Percentiles rank a stretch among this genome's conserved stretches.
These are phyloP conservation scores for Zygoascus flipseniorum DNA, from an alignment of 805 yeast genomes.

Conservation along the genomic window DNA sequence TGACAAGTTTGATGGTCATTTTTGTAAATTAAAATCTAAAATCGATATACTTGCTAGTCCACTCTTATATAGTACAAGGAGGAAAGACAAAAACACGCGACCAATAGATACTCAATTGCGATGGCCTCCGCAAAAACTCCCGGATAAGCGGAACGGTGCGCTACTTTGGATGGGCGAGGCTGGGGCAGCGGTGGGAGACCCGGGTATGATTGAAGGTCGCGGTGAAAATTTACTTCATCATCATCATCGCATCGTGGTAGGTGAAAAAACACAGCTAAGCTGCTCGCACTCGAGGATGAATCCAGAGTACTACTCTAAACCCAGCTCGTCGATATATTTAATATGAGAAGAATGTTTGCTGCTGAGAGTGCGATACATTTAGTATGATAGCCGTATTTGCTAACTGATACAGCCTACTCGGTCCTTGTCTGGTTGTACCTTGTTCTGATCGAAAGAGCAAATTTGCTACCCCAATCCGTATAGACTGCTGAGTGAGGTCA, in stretches of 20 bases:
- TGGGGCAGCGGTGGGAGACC: not conserved
- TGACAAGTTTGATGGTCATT: slow-evolving; percentile 6
- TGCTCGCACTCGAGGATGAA: slow-evolving; percentile 10
- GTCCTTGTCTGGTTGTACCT: not conserved
- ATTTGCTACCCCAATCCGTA: too few relatives aligned
- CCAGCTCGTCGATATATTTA: slow-evolving; percentile 30
- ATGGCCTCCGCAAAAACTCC: too few relatives aligned
- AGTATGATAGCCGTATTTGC: not conserved
- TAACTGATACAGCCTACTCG: not conserved
- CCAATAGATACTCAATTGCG: too few relatives aligned
- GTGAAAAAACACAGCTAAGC: too few relatives aligned
- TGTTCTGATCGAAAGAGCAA: too few relatives aligned
- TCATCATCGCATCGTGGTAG: not conserved
- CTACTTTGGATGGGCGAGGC: not conserved
- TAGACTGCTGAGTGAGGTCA: too few relatives aligned
- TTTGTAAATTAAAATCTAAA: not conserved
- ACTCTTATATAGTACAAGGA: too few relatives aligned
- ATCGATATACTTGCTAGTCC: too few relatives aligned
- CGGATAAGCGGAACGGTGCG: too few relatives aligned
- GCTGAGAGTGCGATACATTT: slow-evolving; percentile 13
- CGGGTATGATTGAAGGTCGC: not conserved
- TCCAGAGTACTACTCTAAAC: slow-evolving; percentile 21
- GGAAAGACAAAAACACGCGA: too few relatives aligned
- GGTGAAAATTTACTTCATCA: not conserved
- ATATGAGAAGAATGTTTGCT: slow-evolving; percentile 19